Conservation (phyloP, 2,329 filamentous ascomycete genomes). For the Cladophialophora yegresii region DNA sequence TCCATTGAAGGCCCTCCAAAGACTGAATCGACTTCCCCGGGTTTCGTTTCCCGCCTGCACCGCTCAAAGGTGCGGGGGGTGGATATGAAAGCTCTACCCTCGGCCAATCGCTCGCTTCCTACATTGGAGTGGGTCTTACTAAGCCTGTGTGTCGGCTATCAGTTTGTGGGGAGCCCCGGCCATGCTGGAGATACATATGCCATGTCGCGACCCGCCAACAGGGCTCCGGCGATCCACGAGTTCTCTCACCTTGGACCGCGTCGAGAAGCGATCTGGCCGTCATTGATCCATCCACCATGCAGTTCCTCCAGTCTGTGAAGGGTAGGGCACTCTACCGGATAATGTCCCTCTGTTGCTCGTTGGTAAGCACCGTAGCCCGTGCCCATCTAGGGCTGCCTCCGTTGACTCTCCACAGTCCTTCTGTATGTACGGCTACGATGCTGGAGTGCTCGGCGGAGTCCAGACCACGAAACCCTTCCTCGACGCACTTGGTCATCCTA, state of each 20-base stretch:
- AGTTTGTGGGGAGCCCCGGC: background rate
- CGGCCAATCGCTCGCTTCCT: slow-evolving; percentile 10
- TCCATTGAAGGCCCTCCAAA: background rate
- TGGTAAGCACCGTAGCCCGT: slow-evolving; percentile 22
- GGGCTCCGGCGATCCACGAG: background rate
- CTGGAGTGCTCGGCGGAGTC: slow-evolving; percentile 42
- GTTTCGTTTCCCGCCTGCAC: slow-evolving; percentile 22
- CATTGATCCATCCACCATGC: slow-evolving; percentile 9
- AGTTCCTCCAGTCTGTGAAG: slow-evolving; percentile 30
- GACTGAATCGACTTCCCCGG: slow-evolving; percentile 21
- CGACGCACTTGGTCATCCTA: slow-evolving; percentile 37
- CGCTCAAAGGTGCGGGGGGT: slow-evolving; percentile 19
- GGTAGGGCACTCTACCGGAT: slow-evolving; percentile 38
- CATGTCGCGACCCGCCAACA: background rate
- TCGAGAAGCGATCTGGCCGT: background rate
- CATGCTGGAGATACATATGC: slow-evolving; percentile 9
- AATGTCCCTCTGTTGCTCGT: slow-evolving; percentile 38
- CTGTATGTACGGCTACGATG: slow-evolving; percentile 44
- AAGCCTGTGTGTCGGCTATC: background rate
- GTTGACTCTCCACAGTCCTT: slow-evolving; percentile 32
- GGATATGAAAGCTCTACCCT: background rate
- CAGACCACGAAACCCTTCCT: slow-evolving; percentile 40
- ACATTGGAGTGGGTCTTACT: background rate
- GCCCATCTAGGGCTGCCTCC: background rate
- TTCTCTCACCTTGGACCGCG: background rate